phyloP scores from a whole-genome alignment of 176 grass and related monocot species.

The Oryza meyeriana region DNA sequence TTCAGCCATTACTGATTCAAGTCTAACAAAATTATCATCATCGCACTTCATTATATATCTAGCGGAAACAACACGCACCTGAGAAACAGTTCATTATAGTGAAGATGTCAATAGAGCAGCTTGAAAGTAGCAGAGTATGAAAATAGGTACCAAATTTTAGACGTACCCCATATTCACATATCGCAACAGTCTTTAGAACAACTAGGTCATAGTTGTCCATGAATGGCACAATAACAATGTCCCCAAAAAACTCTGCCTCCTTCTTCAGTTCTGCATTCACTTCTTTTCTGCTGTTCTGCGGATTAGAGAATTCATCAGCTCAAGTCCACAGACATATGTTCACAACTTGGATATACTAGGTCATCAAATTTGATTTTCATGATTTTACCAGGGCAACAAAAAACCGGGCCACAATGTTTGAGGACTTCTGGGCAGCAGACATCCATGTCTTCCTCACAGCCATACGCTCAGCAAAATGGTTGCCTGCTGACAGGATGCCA shows the following conservation, averaged over 20 bases:
- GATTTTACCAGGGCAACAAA: slow-evolving; percentile 94
- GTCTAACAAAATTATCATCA: slow-evolving; percentile 92
- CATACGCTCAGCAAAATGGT: slow-evolving; percentile 99
- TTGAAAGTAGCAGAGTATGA: slow-evolving; percentile 12
- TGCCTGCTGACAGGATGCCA: slow-evolving; percentile 92
- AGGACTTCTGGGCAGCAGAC: slow-evolving; percentile 56
- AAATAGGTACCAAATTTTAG: slow-evolving; percentile 1
- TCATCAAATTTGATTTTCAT: slow-evolving; percentile 8
- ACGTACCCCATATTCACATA: slow-evolving; percentile 96
- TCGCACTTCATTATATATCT: slow-evolving; percentile 98
- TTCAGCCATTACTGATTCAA: slow-evolving; percentile 74
- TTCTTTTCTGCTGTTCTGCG: slow-evolving; percentile 80
- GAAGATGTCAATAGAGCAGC: background rate
- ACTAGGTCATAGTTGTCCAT: slow-evolving; percentile 96
- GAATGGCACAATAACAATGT: slow-evolving; percentile 94
- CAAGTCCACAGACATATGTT: background rate
- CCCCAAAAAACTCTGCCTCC: slow-evolving; percentile 89
- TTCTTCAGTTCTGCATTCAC: slow-evolving; percentile 81
- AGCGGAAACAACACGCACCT: slow-evolving; percentile 73
- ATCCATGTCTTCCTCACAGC: slow-evolving; percentile 96
- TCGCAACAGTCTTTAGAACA: slow-evolving; percentile 93
- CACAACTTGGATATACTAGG: background rate
- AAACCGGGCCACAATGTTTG: slow-evolving; percentile 71
- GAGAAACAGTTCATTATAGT: slow-evolving; percentile 2
- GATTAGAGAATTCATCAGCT: slow-evolving; percentile 32